phyloP scores from a whole-genome alignment of 2,329 filamentous ascomycete species.

The Colletotrichum abscissum region DNA sequence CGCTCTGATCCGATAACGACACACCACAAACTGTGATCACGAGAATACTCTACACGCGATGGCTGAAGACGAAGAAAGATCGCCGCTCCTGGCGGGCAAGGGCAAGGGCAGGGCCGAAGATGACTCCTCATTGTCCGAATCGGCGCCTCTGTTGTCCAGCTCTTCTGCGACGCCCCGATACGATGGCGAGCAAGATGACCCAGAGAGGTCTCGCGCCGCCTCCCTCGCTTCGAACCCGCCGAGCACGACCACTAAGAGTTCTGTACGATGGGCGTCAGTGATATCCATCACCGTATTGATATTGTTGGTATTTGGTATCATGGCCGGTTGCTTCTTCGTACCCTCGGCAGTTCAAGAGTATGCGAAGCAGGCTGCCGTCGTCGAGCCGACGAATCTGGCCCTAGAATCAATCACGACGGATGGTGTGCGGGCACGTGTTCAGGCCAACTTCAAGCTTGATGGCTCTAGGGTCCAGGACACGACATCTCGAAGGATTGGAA shows the following conservation, averaged over 20 bases:
- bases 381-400: slow-evolving; percentile 86
- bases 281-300: slow-evolving; percentile 78
- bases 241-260: slow-evolving; percentile 49
- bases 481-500: slow-evolving; percentile 79
- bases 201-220: slow-evolving; percentile 38
- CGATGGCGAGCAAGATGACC: slow-evolving; percentile 49
- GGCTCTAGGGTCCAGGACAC: slow-evolving; percentile 78
- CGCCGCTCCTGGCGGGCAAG: slow-evolving; percentile 55
- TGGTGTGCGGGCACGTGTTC: slow-evolving; percentile 82
- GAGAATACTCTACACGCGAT: slow-evolving; percentile 43
- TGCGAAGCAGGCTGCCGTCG: slow-evolving; percentile 82
- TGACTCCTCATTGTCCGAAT: slow-evolving; percentile 49
- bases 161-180: slow-evolving; percentile 50
- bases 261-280: slow-evolving; percentile 79
- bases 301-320: slow-evolving; percentile 72
- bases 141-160: slow-evolving; percentile 63
- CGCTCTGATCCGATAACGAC: slow-evolving; percentile 12
- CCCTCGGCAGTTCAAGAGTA: slow-evolving; percentile 88
- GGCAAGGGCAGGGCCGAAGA: slow-evolving; percentile 41
- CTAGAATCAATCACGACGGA: slow-evolving; percentile 85
- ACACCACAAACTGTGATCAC: not conserved
- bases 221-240: slow-evolving; percentile 35
- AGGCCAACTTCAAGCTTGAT: slow-evolving; percentile 86
- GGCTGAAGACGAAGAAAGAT: slow-evolving; percentile 55
- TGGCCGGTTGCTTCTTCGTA: slow-evolving; percentile 83